Evolutionary conservation across 140 eudicot species (phyloP).

Genomic region (Senecio squalidus): DNA sequence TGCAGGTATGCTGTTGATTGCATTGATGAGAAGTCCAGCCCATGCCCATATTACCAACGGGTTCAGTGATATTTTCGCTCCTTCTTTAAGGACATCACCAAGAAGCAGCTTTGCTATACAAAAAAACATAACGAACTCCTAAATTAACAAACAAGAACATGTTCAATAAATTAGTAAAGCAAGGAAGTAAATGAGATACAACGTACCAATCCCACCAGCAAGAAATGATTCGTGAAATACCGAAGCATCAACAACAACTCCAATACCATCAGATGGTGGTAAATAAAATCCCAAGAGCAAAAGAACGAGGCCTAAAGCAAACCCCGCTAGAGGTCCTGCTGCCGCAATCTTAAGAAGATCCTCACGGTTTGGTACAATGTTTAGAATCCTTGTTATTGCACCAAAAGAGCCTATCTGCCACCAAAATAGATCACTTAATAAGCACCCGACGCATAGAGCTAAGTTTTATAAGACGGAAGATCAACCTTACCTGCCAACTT

Average conservation of each 20-base stretch:
- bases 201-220: constrained; percentile 85
- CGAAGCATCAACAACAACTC: constrained; percentile 73
- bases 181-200: not conserved
- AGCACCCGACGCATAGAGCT: not conserved
- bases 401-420: constrained; percentile 99
- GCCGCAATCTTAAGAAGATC: constrained; percentile 91
- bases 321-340: constrained; percentile 97
- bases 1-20: constrained; percentile 97
- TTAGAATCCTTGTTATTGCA: constrained; percentile 82
- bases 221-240: constrained; percentile 94
- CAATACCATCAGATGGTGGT: constrained; percentile 85
- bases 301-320: constrained; percentile 71
- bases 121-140: constrained; percentile 2
- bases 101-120: constrained; percentile 79
- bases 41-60: constrained; percentile 98
- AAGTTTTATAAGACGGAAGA: not conserved
- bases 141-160: not conserved
- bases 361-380: constrained; percentile 83
- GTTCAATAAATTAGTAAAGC: not conserved
- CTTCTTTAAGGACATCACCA: constrained; percentile 92
- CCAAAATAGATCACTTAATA: constrained; percentile 30
- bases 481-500: constrained; percentile 93
- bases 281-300: constrained; percentile 75
- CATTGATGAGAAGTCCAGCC: constrained; percentile 98
- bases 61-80: constrained; percentile 68